A percentile compares a stretch with the other conserved stretches of the same genome.
Conservation (phyloP, 2,329 filamentous ascomycete genomes). For the Colletotrichum sp. region DNA sequence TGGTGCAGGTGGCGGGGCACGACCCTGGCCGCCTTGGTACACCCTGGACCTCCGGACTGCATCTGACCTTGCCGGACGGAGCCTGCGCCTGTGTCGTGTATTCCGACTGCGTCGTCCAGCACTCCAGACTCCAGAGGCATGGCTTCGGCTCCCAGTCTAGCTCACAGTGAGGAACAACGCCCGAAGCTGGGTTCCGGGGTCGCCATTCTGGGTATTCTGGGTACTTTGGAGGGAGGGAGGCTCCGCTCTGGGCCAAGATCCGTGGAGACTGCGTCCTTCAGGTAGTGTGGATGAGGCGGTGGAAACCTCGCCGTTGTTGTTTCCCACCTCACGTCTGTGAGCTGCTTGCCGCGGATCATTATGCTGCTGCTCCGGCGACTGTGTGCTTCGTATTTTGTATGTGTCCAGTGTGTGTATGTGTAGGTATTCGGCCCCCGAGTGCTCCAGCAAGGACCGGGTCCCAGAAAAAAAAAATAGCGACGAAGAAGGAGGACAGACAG, state of each 20-base stretch:
- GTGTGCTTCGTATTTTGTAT: not conserved
- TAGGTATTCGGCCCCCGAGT: not conserved
- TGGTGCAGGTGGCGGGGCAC: not conserved
- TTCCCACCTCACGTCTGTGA: not conserved
- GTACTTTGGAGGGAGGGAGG: not conserved
- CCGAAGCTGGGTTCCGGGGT: not conserved
- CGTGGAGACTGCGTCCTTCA: not conserved
- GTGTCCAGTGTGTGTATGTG: not conserved
- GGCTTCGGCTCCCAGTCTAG: not conserved
- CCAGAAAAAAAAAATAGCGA: not conserved
- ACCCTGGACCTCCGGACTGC: conserved; percentile 3
- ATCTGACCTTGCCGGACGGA: not conserved
- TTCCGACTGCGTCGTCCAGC: not conserved
- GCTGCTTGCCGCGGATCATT: not conserved
- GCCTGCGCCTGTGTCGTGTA: not conserved
- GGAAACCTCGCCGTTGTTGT: not conserved
- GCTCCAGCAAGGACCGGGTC: not conserved
- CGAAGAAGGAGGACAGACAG: not conserved
- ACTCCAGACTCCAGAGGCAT: not conserved
- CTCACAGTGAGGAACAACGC: not conserved
- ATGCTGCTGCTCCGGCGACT: not conserved
- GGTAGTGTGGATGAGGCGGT: not conserved
- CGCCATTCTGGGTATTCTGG: not conserved
- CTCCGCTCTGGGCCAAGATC: not conserved
- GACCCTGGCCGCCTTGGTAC: not conserved